phyloP scores from a whole-genome alignment of 768 basidiomycete genomes.

The Scleroderma citrinum region DNA sequence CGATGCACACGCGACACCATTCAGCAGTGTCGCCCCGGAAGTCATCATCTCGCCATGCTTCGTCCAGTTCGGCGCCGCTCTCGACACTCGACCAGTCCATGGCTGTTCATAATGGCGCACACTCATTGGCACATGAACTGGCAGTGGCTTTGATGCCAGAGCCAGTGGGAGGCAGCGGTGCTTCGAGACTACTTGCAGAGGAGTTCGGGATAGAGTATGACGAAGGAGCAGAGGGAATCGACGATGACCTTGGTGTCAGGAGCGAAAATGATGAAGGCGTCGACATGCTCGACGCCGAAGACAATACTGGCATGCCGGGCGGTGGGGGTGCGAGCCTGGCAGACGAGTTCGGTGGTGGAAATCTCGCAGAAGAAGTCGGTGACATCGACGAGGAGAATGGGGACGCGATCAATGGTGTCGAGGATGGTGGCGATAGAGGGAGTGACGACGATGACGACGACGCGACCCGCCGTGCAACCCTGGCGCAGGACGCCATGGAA shows the following conservation, averaged over 20 bases:
- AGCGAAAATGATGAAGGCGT: slow-evolving; percentile 20
- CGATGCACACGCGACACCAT: slow-evolving; percentile 23
- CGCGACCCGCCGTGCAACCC: slow-evolving; percentile 15
- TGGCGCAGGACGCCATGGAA: slow-evolving; percentile 58
- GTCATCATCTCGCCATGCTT: slow-evolving; percentile 25
- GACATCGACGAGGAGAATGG: slow-evolving; percentile 16
- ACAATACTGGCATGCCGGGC: slow-evolving; percentile 25
- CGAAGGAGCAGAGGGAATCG: slow-evolving; percentile 80
- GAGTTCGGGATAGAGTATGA: slow-evolving; percentile 90
- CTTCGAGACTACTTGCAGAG: slow-evolving; percentile 72
- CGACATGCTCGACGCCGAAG: slow-evolving; percentile 15
- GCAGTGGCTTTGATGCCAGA: slow-evolving; percentile 86
- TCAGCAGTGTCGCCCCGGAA: slow-evolving; percentile 23
- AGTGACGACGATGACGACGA: slow-evolving; percentile 25
- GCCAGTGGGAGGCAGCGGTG: slow-evolving; percentile 51
- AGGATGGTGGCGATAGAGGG: slow-evolving; percentile 12
- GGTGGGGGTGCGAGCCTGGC: slow-evolving; percentile 36
- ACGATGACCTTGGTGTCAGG: slow-evolving; percentile 36
- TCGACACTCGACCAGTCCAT: slow-evolving; percentile 29
- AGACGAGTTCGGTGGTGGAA: slow-evolving; percentile 32
- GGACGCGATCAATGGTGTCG: slow-evolving; percentile 17
- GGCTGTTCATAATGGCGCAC: slow-evolving; percentile 29
- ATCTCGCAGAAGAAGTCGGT: slow-evolving; percentile 31
- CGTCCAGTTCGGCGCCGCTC: slow-evolving; percentile 21
- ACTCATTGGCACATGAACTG: slow-evolving; percentile 82